Evolutionary conservation across 108 stramenopile genomes (phyloP), one percentile per base, ranked within the genome.

Genomic region (Skeletonema costatum): DNA sequence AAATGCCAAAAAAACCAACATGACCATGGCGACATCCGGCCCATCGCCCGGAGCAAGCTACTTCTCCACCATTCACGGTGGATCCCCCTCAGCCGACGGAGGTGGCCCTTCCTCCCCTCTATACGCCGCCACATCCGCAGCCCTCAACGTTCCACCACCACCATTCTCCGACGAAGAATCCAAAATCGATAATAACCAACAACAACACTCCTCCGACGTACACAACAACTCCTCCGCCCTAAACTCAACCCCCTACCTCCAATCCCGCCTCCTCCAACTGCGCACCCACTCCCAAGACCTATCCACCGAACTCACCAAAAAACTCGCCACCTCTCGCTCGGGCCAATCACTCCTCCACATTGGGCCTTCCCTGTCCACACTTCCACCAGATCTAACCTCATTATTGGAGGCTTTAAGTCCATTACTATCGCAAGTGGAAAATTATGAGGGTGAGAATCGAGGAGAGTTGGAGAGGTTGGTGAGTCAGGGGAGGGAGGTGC

Each of bases 271-370:
- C 21, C 0, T 65, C 5, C 66, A 67, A 21, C 75, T 94, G 29
- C 81, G 76, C 14, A 77, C 75, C 10, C 78, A 90, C 70, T 90
- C 92, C 30, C 79, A 86, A 63, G 66, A 87, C 39, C 89, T 91
- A n/a, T 86, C 85, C 61, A 85, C 88, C 58, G 71, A 86, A 32
- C 80, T 96, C 8, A 96, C 95, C 10, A 85, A 88, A 58, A 90
- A 88, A 53, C 86, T 96, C 29, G 93, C 95, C 61, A 87, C 91
- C 0, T 93, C 92, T 4, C 91, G 89, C 59, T 92, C 93, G 1
- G 95, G 95, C 53, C 95, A 93, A 60, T 85, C 88, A 31, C 75
- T 96, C 12, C 75, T 96, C 16, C 91, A 96, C 78, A 93, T 96
- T 68, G 91, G 95, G 12, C 89, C 90, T 6, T 82, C 81, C 31